Evolutionary conservation across 306 rosid species (phyloP).

Genomic region (Gillenia trifoliata): DNA sequence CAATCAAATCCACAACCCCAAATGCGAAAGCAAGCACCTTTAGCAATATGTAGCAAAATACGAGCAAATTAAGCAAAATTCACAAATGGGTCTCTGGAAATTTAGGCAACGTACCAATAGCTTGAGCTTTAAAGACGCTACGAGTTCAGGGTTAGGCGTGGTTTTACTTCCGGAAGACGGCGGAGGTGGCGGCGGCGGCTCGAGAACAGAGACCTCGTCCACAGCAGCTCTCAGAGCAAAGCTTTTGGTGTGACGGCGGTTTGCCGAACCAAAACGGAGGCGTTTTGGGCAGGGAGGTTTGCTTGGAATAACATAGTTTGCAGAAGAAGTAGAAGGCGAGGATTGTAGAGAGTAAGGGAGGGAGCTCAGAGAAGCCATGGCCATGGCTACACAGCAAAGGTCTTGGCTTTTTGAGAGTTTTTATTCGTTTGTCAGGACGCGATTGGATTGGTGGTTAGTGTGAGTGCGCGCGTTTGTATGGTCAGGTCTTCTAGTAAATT

Average conservation of each 20-base stretch:
- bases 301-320: conserved; percentile 11
- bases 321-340: conserved; percentile 8
- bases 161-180: conserved; percentile 10
- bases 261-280: conserved; percentile 11
- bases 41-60: not conserved
- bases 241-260: conserved; percentile 10
- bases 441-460: not conserved
- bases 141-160: conserved; percentile 20
- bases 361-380: conserved; percentile 44
- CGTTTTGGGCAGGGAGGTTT: conserved; percentile 3
- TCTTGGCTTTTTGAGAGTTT: not conserved
- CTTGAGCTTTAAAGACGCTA: conserved; percentile 61
- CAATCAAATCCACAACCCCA: not conserved
- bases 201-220: conserved; percentile 24
- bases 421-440: no score
- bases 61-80: not conserved
- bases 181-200: conserved; percentile 29
- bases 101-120: conserved; percentile 46
- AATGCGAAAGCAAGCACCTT: not conserved
- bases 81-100: not conserved
- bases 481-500: not conserved
- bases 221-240: conserved; percentile 36
- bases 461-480: not conserved
- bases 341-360: conserved; percentile 27
- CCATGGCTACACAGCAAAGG: not conserved